These are phyloP conservation scores for Ilyonectria mors-panacis DNA, from an alignment of 2,329 filamentous ascomycete genomes.

Conservation along the genomic window DNA sequence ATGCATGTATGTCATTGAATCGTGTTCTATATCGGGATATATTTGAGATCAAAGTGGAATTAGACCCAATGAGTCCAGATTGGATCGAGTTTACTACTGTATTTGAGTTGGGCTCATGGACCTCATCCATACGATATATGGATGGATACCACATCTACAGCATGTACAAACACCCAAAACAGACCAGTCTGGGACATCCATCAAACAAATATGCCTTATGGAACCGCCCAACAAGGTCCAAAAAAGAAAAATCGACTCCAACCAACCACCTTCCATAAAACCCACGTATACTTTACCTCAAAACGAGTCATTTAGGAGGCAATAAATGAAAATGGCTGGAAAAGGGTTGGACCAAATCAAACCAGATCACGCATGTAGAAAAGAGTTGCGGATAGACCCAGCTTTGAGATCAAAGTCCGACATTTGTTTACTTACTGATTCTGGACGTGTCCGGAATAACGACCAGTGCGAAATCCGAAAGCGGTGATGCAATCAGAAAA, in stretches of 20 bases:
- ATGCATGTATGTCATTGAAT: slow-evolving; percentile 39
- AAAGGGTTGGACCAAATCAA: slow-evolving; percentile 25
- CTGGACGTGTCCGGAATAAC: neutral
- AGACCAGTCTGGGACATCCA: neutral
- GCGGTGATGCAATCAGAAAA: slow-evolving; percentile 17
- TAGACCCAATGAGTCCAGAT: neutral
- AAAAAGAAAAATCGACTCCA: too few relatives aligned
- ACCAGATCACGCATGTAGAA: neutral
- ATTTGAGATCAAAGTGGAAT: slow-evolving; percentile 8
- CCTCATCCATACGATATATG: neutral
- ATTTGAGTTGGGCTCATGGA: neutral
- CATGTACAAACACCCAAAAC: neutral
- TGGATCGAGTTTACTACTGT: neutral
- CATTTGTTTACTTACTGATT: neutral
- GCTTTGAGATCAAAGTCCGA: neutral
- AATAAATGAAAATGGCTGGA: slow-evolving; percentile 21
- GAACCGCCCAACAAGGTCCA: neutral
- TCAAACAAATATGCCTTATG: neutral
- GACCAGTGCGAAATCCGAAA: slow-evolving; percentile 4
- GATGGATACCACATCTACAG: too few relatives aligned
- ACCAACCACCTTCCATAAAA: neutral
- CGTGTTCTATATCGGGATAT: slow-evolving; percentile 29
- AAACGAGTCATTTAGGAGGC: slow-evolving; percentile 14
- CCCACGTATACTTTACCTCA: neutral
- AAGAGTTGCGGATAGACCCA: neutral